These are phyloP conservation scores for Macrocybe gigantea DNA, from an alignment of 768 basidiomycete species.

Conservation along the genomic window DNA sequence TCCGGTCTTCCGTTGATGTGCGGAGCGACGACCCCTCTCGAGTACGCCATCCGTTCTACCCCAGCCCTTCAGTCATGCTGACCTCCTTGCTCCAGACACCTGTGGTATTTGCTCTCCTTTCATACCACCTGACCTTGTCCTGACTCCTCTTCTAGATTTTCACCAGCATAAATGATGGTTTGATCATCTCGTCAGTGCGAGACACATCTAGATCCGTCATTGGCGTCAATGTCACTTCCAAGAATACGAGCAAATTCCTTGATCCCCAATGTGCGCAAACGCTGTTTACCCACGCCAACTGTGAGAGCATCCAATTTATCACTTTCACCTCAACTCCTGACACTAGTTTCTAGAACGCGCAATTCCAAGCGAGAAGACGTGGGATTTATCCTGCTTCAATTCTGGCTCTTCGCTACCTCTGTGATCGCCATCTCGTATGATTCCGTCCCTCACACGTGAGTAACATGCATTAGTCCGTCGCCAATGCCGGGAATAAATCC, in stretches of 20 bases:
- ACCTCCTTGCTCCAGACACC: not conserved
- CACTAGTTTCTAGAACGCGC: conserved; percentile 24
- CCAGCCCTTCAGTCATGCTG: not conserved
- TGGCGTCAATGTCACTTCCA: conserved; percentile 1
- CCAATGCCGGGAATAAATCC: not conserved
- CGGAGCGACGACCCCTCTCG: not conserved
- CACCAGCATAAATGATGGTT: not conserved
- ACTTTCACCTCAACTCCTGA: not conserved
- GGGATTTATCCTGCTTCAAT: conserved; percentile 40
- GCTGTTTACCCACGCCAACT: conserved; percentile 39
- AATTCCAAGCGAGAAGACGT: conserved; percentile 43
- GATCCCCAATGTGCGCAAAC: conserved; percentile 37
- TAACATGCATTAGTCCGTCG: not conserved
- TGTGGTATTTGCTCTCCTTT: too few species aligned
- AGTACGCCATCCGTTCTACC: too few species aligned
- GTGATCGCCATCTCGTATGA: conserved; percentile 41
- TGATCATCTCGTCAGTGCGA: not conserved
- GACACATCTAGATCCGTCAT: not conserved
- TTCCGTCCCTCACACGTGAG: conserved; percentile 51
- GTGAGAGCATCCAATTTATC: conserved; percentile 21
- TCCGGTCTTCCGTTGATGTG: conserved; percentile 17
- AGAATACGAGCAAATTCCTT: conserved; percentile 18
- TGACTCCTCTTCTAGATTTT: not conserved
- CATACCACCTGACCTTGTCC: too few species aligned
- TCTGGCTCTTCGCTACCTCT: conserved; percentile 51